Conservation (phyloP, 495 filamentous ascomycete species). For the Hypoxylon fragiforme region DNA sequence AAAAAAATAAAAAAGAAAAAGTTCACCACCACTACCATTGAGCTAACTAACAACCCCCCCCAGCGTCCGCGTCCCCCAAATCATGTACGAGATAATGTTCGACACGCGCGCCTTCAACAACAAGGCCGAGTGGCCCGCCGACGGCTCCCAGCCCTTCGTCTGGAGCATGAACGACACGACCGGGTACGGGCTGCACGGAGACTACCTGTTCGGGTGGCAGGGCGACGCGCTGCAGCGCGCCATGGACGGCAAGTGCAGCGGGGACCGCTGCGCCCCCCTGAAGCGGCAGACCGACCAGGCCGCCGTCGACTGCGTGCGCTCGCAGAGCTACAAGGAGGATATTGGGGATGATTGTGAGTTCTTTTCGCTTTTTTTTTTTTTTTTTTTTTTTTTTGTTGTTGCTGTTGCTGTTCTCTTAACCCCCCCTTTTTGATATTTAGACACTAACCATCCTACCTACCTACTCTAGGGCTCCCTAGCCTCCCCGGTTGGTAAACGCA, state of each 20-base stretch:
- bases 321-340: slow-evolving; percentile 38
- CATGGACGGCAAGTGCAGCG: slow-evolving; percentile 52
- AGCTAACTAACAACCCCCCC: too few species aligned
- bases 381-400: neutral
- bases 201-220: slow-evolving; percentile 59
- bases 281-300: slow-evolving; percentile 38
- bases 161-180: slow-evolving; percentile 55
- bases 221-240: slow-evolving; percentile 52
- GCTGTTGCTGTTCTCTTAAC: neutral
- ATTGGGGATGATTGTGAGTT: slow-evolving; percentile 39
- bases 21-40: too few species aligned
- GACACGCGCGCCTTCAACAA: slow-evolving; percentile 51
- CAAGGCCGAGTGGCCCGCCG: slow-evolving; percentile 47
- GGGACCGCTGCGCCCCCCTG: slow-evolving; percentile 45
- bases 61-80: slow-evolving; percentile 41
- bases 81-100: slow-evolving; percentile 58
- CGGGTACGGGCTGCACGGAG: slow-evolving; percentile 52
- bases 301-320: slow-evolving; percentile 44
- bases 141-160: slow-evolving; percentile 49
- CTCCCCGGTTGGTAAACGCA: slow-evolving; percentile 33
- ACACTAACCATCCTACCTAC: slow-evolving; percentile 10
- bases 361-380: neutral
- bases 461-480: slow-evolving; percentile 20
- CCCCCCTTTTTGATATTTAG: neutral
- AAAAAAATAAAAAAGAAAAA: too few species aligned